Conservation (phyloP, 2,329 filamentous ascomycete genomes). For the Hypoxylon sp. region DNA sequence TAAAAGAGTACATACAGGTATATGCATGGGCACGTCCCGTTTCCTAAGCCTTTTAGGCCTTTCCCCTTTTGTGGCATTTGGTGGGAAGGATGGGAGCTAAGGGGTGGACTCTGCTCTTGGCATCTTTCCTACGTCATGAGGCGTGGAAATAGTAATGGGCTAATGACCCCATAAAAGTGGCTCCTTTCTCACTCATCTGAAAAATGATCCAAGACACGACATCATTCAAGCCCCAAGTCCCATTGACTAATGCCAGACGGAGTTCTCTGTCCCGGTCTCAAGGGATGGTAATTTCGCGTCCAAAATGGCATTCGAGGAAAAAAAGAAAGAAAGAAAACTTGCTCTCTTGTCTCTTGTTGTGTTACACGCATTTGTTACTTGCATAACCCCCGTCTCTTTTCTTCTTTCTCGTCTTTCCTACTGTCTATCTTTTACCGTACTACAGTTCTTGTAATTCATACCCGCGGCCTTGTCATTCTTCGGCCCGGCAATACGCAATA, state of each 20-base stretch:
- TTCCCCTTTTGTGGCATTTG: conserved; percentile 23
- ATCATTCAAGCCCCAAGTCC: conserved; percentile 31
- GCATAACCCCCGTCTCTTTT: not conserved
- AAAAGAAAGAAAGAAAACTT: not conserved
- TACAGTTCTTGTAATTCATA: conserved; percentile 11
- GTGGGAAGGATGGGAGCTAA: conserved; percentile 33
- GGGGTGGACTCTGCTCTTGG: conserved; percentile 25
- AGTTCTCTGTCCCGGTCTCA: conserved; percentile 35
- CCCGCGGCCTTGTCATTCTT: conserved; percentile 6
- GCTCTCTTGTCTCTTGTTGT: conserved; percentile 3
- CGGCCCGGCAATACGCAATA: conserved; percentile 29
- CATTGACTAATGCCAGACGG: conserved; percentile 27
- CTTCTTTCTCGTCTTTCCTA: not conserved
- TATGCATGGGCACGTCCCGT: conserved; percentile 21
- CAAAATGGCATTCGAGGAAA: conserved; percentile 6
- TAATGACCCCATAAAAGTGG: conserved; percentile 29
- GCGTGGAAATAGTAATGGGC: conserved; percentile 32
- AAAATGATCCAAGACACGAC: conserved; percentile 30
- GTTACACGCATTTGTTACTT: not conserved
- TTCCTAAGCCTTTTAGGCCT: conserved; percentile 29
- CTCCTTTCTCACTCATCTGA: conserved; percentile 1
- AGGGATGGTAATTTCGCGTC: conserved; percentile 34
- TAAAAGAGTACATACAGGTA: conserved; percentile 32
- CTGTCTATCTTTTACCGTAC: too few relatives aligned
- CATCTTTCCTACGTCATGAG: conserved; percentile 34